Base-by-base conservation (phyloP, 2,329 filamentous ascomycete species). In the Penicillium brevicompactum region DNA sequence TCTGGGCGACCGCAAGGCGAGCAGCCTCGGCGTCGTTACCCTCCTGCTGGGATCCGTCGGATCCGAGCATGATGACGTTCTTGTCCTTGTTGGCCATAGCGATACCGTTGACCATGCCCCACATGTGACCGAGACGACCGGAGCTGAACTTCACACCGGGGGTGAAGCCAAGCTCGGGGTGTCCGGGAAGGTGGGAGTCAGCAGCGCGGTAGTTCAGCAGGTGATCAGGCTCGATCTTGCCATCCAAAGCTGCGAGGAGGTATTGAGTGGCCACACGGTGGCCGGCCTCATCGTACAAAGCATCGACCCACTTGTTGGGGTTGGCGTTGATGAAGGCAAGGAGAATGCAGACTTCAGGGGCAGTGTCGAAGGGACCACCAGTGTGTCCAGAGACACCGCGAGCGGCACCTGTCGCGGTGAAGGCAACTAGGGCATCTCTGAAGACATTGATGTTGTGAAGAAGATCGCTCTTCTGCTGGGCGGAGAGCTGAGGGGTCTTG, bases 191-290 rank as follows among this genome's bases (percentile, higher is more conserved):
- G 53, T 75, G 73, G 7, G 73, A 75, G 46, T 75, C 59, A 46
- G 73, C 73, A 42, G 73, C 72, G 47, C 73, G 72, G 61, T 76
- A 76, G 57, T 75, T 70, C 5, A 76, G 65, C n/a, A 76, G 70
- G 53, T 76, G 70, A 16, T 76, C 72, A 13, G 72, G 70, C 0
- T 67, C 65, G 34, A 76, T 70, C 43, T 75, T 70, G 27, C 67
- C 67, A 24, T 74, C 69, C 30, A 75, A 16, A 5, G 73, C 70
- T n/a, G 69, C 65, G 1, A 75, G 65, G 3, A 75, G 62, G 52
- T 76, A 76, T 56, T 76, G 73, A 2, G 73, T 76, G 6, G 73
- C 73, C n/a, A 75, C 73, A 48, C 73, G 65, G 59, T 76, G 73
- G 10, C 73, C 73, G 1, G 73, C 70, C 52, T 76, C 73, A 40